Percentiles rank a stretch among this genome's conserved stretches.
phyloP scores from a whole-genome alignment of 225 moss, liverwort and hornwort species.

The Sphagnum contortum region DNA sequence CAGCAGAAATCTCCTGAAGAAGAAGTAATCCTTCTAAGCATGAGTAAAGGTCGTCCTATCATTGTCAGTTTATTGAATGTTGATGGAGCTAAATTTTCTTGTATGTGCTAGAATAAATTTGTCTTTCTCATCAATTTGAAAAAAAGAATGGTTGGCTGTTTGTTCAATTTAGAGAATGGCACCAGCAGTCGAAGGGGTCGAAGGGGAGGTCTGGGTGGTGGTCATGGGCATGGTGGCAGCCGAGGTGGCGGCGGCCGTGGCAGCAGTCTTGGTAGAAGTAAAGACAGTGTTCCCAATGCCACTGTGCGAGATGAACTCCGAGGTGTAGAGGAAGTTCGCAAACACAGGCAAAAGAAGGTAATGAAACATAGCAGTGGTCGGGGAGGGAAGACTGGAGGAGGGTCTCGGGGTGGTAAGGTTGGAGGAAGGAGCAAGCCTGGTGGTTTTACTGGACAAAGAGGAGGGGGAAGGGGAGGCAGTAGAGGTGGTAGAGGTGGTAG shows the following conservation, averaged over 20 bases:
- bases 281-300: conserved; percentile 57
- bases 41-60: no score
- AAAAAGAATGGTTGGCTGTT: no score
- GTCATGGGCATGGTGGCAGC: conserved; percentile 7
- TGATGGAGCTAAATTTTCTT: no score
- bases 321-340: conserved; percentile 89
- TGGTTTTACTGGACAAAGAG: background rate
- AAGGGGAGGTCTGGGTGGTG: conserved; percentile 8
- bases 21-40: no score
- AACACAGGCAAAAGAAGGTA: conserved; percentile 81
- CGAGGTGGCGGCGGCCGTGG: conserved; percentile 25
- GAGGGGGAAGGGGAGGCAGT: conserved; percentile 9
- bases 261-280: conserved; percentile 24
- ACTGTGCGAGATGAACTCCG: conserved; percentile 65
- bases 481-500: background rate
- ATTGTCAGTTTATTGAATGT: no score
- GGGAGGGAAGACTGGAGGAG: conserved; percentile 7
- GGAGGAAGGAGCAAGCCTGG: conserved; percentile 16
- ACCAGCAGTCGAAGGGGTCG: conserved; percentile 26
- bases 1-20: no score
- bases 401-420: conserved; percentile 12
- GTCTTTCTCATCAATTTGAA: no score
- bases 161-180: conserved; percentile 9
- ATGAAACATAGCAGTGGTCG: conserved; percentile 35
- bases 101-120: no score